Base-by-base conservation (phyloP, 331 rosid species). In the Prunus yedoensis region DNA sequence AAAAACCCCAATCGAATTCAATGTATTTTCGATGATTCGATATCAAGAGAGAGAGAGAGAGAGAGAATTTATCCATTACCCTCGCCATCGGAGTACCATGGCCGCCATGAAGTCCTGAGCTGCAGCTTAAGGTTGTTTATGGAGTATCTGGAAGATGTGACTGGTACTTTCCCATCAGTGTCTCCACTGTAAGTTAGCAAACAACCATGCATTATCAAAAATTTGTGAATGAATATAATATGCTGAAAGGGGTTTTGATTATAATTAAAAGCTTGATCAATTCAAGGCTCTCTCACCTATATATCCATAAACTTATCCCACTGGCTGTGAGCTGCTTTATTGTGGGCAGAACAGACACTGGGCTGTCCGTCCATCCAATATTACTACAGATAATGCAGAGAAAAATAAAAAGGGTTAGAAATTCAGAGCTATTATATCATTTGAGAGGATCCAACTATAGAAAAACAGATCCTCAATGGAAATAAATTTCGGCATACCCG, bases 91-190 rank as follows among this genome's bases (percentile, higher is more conserved):
- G 80, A 82, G 71, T 80, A 79, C 95, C 95, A 88, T 25, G 90
- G 85, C 27, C 85, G 86, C 92, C 95, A 88, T 71, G 77, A 11
- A 10, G 76, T 83, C 28, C 54, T 59, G 41, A 77, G 59, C 0
- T 77, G 81, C 46, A 90, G 77, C n/a, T 84, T 77, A 28, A 82
- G 70, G 25, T 70, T 27, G 69, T 83, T 83, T 64, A 85, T 35
- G 38, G 90, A 67, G 79, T 77, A 86, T 81, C 83, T 82, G 16
- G 90, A 64, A 59, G 92, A 78, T 30, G 92, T 84, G 79, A 90
- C 78, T 8, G 89, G 90, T 74, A 84, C 88, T 73, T 80, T 71
- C 3, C 86, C 89, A 80, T 90, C 92, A 54, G 64, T 77, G 80
- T 90, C 95, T 1, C 95, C 88, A 70, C 95, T 90, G 84, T 82